Percentiles rank a stretch among this genome's conserved stretches.
These are phyloP conservation scores for Glycine latifolia DNA, from an alignment of 306 rosid genomes.

Conservation along the genomic window DNA sequence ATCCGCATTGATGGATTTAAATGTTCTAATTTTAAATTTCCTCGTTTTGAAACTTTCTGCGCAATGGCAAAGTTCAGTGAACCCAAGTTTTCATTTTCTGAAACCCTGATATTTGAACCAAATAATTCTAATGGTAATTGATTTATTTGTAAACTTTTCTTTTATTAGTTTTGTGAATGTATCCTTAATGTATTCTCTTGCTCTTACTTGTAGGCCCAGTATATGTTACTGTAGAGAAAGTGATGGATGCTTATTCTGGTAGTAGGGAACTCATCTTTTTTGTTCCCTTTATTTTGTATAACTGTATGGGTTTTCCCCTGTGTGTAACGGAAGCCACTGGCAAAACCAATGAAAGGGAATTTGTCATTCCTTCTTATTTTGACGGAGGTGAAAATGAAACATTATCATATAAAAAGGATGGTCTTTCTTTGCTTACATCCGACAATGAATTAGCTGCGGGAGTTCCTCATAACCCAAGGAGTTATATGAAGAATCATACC, in stretches of 20 bases:
- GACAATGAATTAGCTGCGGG: constrained; percentile 46
- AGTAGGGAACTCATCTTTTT: constrained; percentile 77
- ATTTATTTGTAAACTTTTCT: constrained; percentile 32
- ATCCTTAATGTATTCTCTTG: constrained; percentile 36
- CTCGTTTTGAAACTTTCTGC: constrained; percentile 83
- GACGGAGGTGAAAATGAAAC: constrained; percentile 58
- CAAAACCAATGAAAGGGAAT: constrained; percentile 58
- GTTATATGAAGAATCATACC: constrained; percentile 50
- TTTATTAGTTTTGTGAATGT: constrained; percentile 29
- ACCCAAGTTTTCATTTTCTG: constrained; percentile 74
- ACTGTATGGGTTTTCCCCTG: constrained; percentile 84
- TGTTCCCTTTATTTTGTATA: constrained; percentile 88
- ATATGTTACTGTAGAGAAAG: constrained; percentile 81
- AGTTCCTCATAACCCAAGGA: constrained; percentile 41
- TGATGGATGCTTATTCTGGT: constrained; percentile 84
- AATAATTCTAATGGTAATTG: constrained; percentile 58
- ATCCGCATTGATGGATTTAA: constrained; percentile 74
- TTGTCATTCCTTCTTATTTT: constrained; percentile 71
- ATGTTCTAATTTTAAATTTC: constrained; percentile 70
- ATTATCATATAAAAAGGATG: constrained; percentile 57
- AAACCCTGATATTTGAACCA: constrained; percentile 66
- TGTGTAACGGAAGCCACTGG: constrained; percentile 61
- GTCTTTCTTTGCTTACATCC: constrained; percentile 69
- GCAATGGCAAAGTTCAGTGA: constrained; percentile 74
- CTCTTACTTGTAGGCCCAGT: constrained; percentile 63